These are phyloP conservation scores for Tulasnella sp. DNA, from an alignment of 768 basidiomycete genomes.

Conservation along the genomic window DNA sequence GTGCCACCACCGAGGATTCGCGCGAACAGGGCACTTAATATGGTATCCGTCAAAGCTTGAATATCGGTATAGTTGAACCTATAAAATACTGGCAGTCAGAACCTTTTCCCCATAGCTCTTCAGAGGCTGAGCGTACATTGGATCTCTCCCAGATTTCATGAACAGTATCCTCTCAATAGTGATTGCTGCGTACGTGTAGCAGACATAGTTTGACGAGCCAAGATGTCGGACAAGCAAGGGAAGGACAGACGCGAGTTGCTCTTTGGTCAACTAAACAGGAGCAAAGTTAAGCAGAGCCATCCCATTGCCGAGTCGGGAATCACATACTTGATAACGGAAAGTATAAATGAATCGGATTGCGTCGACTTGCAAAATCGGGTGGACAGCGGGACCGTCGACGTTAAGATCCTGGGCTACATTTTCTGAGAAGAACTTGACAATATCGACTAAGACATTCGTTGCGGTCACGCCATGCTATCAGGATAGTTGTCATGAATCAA, in stretches of 20 bases:
- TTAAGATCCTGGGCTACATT: slow-evolving; percentile 83
- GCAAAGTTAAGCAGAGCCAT: neutral
- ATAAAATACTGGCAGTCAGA: neutral
- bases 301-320: neutral
- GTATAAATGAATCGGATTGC: slow-evolving; percentile 92
- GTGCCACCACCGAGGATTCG: slow-evolving; percentile 74
- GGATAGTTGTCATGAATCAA: neutral
- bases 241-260: slow-evolving; percentile 83
- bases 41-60: slow-evolving; percentile 65
- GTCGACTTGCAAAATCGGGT: slow-evolving; percentile 91
- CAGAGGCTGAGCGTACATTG: slow-evolving; percentile 49
- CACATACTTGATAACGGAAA: slow-evolving; percentile 84
- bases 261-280: slow-evolving; percentile 67
- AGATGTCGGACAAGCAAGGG: slow-evolving; percentile 81
- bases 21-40: slow-evolving; percentile 61
- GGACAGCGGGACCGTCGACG: slow-evolving; percentile 55
- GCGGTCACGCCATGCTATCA: slow-evolving; percentile 84
- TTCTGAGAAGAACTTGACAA: slow-evolving; percentile 91
- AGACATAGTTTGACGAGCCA: slow-evolving; percentile 76
- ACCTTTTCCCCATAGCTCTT: neutral
- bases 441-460: slow-evolving; percentile 83
- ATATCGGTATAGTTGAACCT: slow-evolving; percentile 88
- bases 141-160: slow-evolving; percentile 69
- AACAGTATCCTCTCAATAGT: slow-evolving; percentile 93
- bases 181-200: slow-evolving; percentile 93